These are phyloP conservation scores for Chaetomium globosum DNA, from an alignment of 2,329 filamentous ascomycete genomes.

Conservation along the genomic window DNA sequence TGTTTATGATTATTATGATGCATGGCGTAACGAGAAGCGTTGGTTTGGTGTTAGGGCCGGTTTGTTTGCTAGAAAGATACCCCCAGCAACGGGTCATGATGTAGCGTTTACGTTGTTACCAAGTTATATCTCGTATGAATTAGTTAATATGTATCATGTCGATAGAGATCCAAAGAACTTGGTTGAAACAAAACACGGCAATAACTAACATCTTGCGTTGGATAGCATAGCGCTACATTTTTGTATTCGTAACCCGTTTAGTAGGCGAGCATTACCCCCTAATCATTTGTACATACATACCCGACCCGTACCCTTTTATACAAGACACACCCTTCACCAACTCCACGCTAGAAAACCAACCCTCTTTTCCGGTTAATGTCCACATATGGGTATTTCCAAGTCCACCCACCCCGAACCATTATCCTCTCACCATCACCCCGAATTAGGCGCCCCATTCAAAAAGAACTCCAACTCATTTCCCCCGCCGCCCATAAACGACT, in stretches of 20 bases:
- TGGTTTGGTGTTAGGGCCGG: not conserved
- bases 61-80: not conserved
- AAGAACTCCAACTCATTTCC: conserved; percentile 81
- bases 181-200: not conserved
- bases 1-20: not conserved
- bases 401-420: not conserved
- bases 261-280: not conserved
- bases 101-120: not conserved
- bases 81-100: not conserved
- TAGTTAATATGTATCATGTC: not conserved
- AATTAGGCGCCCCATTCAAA: conserved; percentile 44
- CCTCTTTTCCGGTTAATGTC: conserved; percentile 6
- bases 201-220: not conserved
- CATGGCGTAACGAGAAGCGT: not conserved
- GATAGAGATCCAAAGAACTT: not conserved
- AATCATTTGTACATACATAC: not conserved
- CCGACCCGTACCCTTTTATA: not conserved
- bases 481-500: conserved; percentile 67
- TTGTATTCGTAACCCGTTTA: not conserved
- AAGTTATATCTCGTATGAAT: not conserved
- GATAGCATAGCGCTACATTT: not conserved
- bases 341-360: conserved; percentile 2
- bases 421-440: not conserved
- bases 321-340: not conserved
- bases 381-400: conserved; percentile 9